Evolutionary conservation across 257 asterid species (phyloP), one percentile per base, ranked within the genome.

Genomic region (Lithospermum erythrorhizon): DNA sequence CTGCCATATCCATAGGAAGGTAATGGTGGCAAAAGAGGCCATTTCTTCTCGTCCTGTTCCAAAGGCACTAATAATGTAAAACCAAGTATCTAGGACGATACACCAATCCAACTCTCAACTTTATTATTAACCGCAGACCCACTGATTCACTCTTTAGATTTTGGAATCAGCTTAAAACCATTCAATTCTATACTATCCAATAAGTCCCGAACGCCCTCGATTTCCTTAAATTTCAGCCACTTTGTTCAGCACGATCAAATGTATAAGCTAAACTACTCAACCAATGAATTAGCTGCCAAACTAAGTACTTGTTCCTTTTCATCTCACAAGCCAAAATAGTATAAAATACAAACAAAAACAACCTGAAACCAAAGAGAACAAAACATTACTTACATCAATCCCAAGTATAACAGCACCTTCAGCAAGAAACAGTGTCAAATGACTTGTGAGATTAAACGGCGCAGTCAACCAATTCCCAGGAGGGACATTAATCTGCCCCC

Each of bases 1-100:
- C 97, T 83, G 52, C 97, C 97, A 21, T 78, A 75, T 47, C 97
- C 97, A 71, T 90, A 90, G 45, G 97, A 85, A 29, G 97, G 97
- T 79, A 90, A 68, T 9, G 97, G 97, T 70, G 97, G 95, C 96
- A 90, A 72, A 61, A 90, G 86, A 70, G 94, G 87, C 98, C 98
- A 90, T 76, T 85, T 79, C 65, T 72, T 86, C 77, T 80, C 94
- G 68, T 88, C 94, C 96, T 88, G 81, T 62, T 55, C 2, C 55
- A 52, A 62, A 21, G 24, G 13, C 37, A 24, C 60, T 56, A 9
- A 56, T 56, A 9, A 56, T 21, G 57, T 17, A 9, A 53, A 53
- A 53, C 57, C 57, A 53, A 53, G 21, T n/a, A 19, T 53, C 21
- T 53, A 6, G 21, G 23, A 22, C 21, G 27, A 57, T 19, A 62